Evolutionary conservation across 2,329 filamentous ascomycete genomes (phyloP).

Genomic region (Cryphonectria radicalis): DNA sequence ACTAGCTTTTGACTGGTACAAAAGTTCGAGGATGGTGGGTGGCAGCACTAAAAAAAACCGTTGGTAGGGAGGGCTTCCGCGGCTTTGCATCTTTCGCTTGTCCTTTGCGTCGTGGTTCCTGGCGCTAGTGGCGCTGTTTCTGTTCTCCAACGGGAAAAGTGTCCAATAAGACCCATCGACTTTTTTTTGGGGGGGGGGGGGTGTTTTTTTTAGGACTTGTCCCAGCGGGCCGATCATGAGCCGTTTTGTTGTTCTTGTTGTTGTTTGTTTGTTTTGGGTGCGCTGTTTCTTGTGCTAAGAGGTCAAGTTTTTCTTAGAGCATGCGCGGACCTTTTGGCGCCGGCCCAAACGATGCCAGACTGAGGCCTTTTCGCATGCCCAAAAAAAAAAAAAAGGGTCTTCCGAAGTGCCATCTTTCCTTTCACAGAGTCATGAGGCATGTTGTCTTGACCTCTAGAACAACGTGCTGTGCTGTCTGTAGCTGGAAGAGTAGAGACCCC

Average conservation of each 20-base stretch:
- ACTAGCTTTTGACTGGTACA: too few relatives aligned
- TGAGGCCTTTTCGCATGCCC: neutral
- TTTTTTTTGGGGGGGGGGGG: neutral
- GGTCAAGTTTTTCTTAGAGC: slow-evolving; percentile 8
- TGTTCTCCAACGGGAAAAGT: neutral
- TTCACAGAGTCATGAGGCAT: neutral
- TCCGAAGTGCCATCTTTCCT: neutral
- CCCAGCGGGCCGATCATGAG: slow-evolving; percentile 5
- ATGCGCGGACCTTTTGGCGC: neutral
- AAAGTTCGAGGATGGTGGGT: neutral
- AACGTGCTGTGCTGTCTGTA: too few relatives aligned
- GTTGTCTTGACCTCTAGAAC: too few relatives aligned
- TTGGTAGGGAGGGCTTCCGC: slow-evolving; percentile 9
- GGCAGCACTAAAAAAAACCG: neutral
- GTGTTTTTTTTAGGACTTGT: too few relatives aligned
- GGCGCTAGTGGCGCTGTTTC: slow-evolving; percentile 5
- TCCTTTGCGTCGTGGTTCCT: neutral
- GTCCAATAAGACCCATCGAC: neutral
- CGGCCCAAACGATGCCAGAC: neutral
- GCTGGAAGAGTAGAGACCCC: neutral
- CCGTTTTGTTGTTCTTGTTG: neutral
- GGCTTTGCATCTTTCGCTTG: neutral
- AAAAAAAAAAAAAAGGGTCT: too few relatives aligned
- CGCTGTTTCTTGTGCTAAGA: neutral
- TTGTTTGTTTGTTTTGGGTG: neutral